phyloP scores from a whole-genome alignment of 129 eudicot genomes.

The Lactuca sativa region DNA sequence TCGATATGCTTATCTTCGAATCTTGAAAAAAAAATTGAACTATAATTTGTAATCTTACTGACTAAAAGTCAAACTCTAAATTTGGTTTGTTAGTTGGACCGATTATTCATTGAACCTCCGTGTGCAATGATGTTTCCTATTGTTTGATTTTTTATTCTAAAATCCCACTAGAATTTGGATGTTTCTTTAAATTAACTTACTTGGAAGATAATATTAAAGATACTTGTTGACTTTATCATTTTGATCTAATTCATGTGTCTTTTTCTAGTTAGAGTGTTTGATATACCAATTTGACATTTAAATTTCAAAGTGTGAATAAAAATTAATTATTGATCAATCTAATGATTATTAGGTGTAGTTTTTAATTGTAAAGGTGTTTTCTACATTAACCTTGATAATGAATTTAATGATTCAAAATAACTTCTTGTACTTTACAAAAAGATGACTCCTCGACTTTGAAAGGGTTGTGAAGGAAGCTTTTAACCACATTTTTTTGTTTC shows the following conservation, averaged over 20 bases:
- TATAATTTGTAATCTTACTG: neutral
- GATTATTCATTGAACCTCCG: slow-evolving; percentile 13
- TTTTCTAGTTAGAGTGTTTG: slow-evolving; percentile 16
- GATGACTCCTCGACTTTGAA: neutral
- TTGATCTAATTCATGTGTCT: slow-evolving; percentile 3
- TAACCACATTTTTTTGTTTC: neutral
- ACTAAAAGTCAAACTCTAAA: slow-evolving; percentile 20
- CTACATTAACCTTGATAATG: slow-evolving; percentile 5
- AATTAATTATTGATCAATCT: slow-evolving; percentile 4
- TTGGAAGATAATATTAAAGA: slow-evolving; percentile 6
- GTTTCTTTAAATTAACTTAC: slow-evolving; percentile 24
- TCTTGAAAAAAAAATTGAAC: neutral
- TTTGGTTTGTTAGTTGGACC: slow-evolving; percentile 19
- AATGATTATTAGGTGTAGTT: neutral
- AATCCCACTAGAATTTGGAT: slow-evolving; percentile 13
- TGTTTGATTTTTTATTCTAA: slow-evolving; percentile 5
- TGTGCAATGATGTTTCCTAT: slow-evolving; percentile 25
- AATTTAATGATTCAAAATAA: neutral
- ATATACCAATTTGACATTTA: slow-evolving; percentile 18
- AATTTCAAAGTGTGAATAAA: slow-evolving; percentile 1
- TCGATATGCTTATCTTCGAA: neutral
- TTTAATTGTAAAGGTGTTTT: slow-evolving; percentile 6
- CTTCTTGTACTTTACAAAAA: neutral
- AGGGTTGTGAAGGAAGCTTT: neutral
- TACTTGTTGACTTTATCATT: slow-evolving; percentile 30